Evolutionary conservation across 306 rosid species (phyloP).

Genomic region (Clitoria ternatea): DNA sequence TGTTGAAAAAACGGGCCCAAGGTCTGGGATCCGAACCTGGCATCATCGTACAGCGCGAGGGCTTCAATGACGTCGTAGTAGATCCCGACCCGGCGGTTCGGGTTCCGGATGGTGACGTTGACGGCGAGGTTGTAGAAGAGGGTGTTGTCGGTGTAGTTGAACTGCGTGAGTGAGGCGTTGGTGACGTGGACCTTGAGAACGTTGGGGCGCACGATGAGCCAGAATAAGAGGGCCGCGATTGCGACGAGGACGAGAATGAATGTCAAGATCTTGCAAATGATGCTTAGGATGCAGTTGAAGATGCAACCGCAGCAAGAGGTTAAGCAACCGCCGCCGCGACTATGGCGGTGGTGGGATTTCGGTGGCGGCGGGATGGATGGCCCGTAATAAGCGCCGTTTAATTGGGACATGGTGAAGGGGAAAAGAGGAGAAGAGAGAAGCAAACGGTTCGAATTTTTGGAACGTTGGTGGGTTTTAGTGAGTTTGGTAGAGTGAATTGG

Average conservation of each 20-base stretch:
- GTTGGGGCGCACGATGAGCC: constrained; percentile 53
- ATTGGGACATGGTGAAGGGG: constrained; percentile 38
- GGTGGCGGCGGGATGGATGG: constrained; percentile 71
- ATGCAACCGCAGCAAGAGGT: constrained; percentile 47
- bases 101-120: constrained; percentile 55
- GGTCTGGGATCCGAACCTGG: constrained; percentile 8
- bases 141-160: constrained; percentile 31
- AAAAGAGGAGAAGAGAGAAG: no score
- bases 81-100: constrained; percentile 45
- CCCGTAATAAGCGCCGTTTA: constrained; percentile 86
- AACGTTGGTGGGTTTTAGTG: neutral
- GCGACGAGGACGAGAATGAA: constrained; percentile 25
- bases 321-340: constrained; percentile 39
- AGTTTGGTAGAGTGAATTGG: no score
- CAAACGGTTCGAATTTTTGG: neutral
- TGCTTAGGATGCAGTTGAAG: constrained; percentile 36
- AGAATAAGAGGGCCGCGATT: constrained; percentile 34
- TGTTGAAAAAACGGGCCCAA: constrained; percentile 41
- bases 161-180: constrained; percentile 48
- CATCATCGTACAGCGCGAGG: constrained; percentile 38
- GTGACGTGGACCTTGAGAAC: constrained; percentile 41
- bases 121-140: constrained; percentile 45
- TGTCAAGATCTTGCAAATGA: constrained; percentile 33
- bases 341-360: constrained; percentile 32
- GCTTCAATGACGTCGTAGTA: constrained; percentile 53